Base-by-base conservation (phyloP, 2,329 filamentous ascomycete species). In the Curvularia lunata region DNA sequence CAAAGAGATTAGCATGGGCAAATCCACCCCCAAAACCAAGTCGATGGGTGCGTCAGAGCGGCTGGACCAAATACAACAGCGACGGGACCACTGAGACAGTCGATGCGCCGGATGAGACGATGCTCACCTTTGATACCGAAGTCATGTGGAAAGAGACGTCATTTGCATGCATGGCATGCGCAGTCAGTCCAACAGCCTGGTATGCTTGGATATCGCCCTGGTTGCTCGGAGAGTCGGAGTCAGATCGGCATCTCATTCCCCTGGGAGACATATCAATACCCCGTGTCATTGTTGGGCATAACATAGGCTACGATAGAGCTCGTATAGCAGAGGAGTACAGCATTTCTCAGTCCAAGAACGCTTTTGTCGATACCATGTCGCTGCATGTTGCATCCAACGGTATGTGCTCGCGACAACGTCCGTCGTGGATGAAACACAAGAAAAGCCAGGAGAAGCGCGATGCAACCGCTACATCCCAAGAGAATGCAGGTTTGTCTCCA, bases 191-290 rank as follows among this genome's bases (percentile, higher is more conserved):
- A 0, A 93, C 88, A 3, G 88, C 92, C 28, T 99, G 96, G 96
- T 99, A 99, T 79, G 91, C 89, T 0, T 99, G 95, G 95, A 78
- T 99, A 52, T 99, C 95, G 12, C 95, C 95, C 0, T 99, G 94
- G 94, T 80, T 99, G 34, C 79, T 99, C 18, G 91, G 88, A 28
- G 91, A 98, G 79, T 89, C 91, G 1, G 81, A 90, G 34, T 87
- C 87, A 30, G 85, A 91, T 70, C 85, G 86, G 47, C 94, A 99
- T 59, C 80, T 99, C 12, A 89, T 99, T 48, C 92, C 96, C 0
- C 79, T 99, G 6, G 96, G 95, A 28, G 88, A 97, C 68, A 86
- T 89, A 7, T 82, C 81, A 2, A 83, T 86, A 62, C 84, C 90
- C 23, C 87, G 92, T 45, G 85, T 99, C 48, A 84, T 99, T 42